Conservation (phyloP, 768 basidiomycete genomes). For the Suillus americanus region DNA sequence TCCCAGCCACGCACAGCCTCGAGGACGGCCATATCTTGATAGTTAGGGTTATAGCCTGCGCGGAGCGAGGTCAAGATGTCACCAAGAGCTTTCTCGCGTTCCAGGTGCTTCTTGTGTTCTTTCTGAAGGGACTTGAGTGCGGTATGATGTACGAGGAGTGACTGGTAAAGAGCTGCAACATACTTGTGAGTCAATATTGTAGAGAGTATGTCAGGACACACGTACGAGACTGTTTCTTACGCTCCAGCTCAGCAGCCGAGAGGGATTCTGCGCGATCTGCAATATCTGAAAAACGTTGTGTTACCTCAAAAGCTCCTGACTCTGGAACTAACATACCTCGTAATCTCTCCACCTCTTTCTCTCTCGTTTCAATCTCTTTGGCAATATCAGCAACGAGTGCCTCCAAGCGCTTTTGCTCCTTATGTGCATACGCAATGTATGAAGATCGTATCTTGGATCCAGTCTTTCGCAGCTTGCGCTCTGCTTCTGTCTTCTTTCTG, state of each 20-base stretch:
- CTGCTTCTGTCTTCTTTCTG: constrained; percentile 67
- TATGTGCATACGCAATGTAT: constrained; percentile 84
- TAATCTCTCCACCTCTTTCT: constrained; percentile 72
- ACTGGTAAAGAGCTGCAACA: constrained; percentile 71
- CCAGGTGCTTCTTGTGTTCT: constrained; percentile 69
- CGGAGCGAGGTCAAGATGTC: constrained; percentile 82
- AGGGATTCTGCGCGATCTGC: constrained; percentile 77
- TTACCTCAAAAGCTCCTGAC: not conserved
- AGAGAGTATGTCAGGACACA: constrained; percentile 7
- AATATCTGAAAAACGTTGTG: constrained; percentile 49
- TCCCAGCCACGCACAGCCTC: constrained; percentile 97
- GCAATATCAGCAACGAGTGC: constrained; percentile 50
- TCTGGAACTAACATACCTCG: constrained; percentile 47
- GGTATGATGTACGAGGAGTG: constrained; percentile 68
- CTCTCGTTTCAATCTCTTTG: constrained; percentile 58
- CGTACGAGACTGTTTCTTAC: constrained; percentile 86
- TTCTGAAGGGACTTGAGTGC: constrained; percentile 77
- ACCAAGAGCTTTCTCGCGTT: constrained; percentile 75
- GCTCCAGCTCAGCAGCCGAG: constrained; percentile 77
- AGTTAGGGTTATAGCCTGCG: constrained; percentile 94
- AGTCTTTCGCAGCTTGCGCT: constrained; percentile 76
- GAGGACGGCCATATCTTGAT: constrained; percentile 98
- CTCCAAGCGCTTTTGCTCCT: constrained; percentile 86
- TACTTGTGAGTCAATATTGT: constrained; percentile 5
- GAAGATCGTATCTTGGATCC: constrained; percentile 89